Evolutionary conservation across 768 basidiomycete genomes (phyloP).

Genomic region (Peribolospora kevripleyi): DNA sequence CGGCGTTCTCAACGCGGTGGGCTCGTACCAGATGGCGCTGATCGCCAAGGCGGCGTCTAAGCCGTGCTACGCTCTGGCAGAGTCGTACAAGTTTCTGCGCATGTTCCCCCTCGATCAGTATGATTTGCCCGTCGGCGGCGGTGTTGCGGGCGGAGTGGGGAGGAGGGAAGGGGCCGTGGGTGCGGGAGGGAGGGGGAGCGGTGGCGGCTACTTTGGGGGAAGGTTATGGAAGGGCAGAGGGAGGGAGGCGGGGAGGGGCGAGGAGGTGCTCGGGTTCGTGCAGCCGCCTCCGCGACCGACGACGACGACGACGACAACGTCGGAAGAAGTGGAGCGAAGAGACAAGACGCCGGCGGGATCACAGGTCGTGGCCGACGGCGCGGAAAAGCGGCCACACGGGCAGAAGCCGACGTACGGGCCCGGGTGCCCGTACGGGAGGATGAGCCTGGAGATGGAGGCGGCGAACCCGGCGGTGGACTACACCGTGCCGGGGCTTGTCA

Average conservation of each 20-base stretch:
- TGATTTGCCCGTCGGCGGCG: slow-evolving; percentile 13
- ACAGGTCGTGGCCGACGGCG: slow-evolving; percentile 6
- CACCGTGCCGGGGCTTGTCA: slow-evolving; percentile 80
- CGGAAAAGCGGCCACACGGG: not conserved
- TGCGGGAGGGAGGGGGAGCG: too few species aligned
- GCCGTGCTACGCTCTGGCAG: slow-evolving; percentile 53
- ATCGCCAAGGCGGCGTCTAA: slow-evolving; percentile 84
- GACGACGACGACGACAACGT: not conserved
- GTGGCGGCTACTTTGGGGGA: too few species aligned
- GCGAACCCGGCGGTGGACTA: slow-evolving; percentile 80
- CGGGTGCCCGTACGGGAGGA: slow-evolving; percentile 20
- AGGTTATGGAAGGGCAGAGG: too few species aligned
- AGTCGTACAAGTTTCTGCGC: slow-evolving; percentile 82
- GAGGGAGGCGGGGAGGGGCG: not conserved
- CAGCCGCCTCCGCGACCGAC: not conserved
- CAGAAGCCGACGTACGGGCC: slow-evolving; percentile 1
- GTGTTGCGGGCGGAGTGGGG: too few species aligned
- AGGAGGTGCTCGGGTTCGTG: not conserved
- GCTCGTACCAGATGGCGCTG: slow-evolving; percentile 88
- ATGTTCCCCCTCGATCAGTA: slow-evolving; percentile 42
- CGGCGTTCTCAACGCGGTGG: slow-evolving; percentile 71
- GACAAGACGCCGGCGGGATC: slow-evolving; percentile 7
- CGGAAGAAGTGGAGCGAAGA: slow-evolving; percentile 18
- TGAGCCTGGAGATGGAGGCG: slow-evolving; percentile 61
- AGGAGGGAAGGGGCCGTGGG: too few species aligned